Conservation (phyloP, 78 protist genomes). For the Dictyostelium discoideum region dicty_2.7 NC_007091.3:3237501-3238000, state of each 20-base stretch:
- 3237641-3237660: neutral
- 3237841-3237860: neutral
- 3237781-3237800: conserved; percentile 45
- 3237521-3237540: too few species aligned
- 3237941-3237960: neutral
- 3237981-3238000: neutral
- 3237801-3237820: neutral
- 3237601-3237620: too few species aligned
- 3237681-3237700: neutral
- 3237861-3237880: neutral
- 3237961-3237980: neutral
- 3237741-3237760: conserved; percentile 54
- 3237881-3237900: neutral
- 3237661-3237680: neutral
- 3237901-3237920: neutral
- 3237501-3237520: too few species aligned
- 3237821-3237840: neutral
- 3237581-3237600: too few species aligned
- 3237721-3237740: conserved; percentile 38
- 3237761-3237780: conserved; percentile 67
- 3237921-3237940: neutral
- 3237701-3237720: conserved; percentile 31
- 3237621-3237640: too few species aligned
- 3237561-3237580: too few species aligned
- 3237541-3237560: too few species aligned